Base-by-base conservation (phyloP, 345 rosid genomes). In the thale cress (Arabidopsis thaliana) region DNA sequence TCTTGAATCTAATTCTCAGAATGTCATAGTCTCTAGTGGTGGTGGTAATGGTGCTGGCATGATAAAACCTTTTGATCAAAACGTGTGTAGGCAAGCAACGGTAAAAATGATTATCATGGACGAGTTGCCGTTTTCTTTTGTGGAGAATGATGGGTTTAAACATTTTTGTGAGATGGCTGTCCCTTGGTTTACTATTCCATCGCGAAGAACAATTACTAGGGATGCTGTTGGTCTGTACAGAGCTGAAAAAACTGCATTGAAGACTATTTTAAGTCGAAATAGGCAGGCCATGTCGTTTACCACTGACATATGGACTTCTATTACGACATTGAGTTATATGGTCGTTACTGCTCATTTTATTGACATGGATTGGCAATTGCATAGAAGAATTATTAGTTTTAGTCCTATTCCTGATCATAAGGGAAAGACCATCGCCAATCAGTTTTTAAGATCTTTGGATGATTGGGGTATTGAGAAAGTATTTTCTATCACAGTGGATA, bases 121-220 rank as follows among this genome's bases (percentile, higher is more conserved):
- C 36, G 64, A 59, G 9, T n/a, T 59, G 14, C 14, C 45, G 5
- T 59, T 59, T 36, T 16, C 60, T 55, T 58, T 59, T 34, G 45
- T 61, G 7, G 67, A 61, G 20, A 38, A 38, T 41, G 32, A 4
- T 9, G 34, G 67, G 16, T 61, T 61, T 40, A 41, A 6, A 20
- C 7, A 24, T 2, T 61, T 61, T 24, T 61, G 50, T 20, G 20
- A 36, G 12, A 32, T 25, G 12, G 25, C 24, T 10, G 16, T n/a
- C 28, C 64, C 64, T 59, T 38, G 11, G 42, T 38, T 33, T 59
- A 14, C 13, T 59, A 59, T 59, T 36, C 64, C 64, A 4, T 59
- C 64, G 2, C 28, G 28, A 20, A 59, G 64, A 59, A 59, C 42
- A 38, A 59, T 61, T 59, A 8, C 41, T 0, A 59, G 44, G 4